These are phyloP conservation scores for Mrakia frigida DNA, from an alignment of 768 basidiomycete genomes.

Conservation along the genomic window DNA sequence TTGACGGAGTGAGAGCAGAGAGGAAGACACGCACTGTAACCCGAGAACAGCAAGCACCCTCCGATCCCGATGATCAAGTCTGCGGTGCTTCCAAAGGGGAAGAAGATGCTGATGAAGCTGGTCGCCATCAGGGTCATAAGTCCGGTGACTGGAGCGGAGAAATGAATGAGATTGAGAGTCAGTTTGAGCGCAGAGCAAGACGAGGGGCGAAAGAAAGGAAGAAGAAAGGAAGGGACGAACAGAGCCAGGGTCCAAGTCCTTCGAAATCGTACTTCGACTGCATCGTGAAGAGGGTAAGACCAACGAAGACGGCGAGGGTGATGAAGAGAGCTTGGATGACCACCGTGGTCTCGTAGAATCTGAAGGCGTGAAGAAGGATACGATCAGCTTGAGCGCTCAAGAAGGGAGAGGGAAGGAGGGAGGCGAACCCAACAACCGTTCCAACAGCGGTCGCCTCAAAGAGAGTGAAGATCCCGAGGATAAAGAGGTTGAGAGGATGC, in stretches of 20 bases:
- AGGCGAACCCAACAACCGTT: conserved; percentile 51
- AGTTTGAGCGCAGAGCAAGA: neutral
- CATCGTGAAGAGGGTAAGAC: conserved; percentile 80
- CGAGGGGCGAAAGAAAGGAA: neutral
- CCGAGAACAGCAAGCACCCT: conserved; percentile 25
- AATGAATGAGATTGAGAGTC: conserved; percentile 43
- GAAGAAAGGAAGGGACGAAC: conserved; percentile 57
- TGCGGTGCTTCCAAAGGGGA: conserved; percentile 76
- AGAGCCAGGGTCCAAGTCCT: conserved; percentile 84
- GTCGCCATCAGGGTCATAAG: conserved; percentile 34
- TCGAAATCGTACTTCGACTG: conserved; percentile 75
- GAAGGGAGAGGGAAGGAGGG: neutral
- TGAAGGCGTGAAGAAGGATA: conserved; percentile 36
- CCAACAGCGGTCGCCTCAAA: conserved; percentile 89
- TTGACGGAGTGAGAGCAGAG: neutral
- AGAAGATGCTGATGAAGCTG: conserved; percentile 65
- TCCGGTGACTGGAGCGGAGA: conserved; percentile 49
- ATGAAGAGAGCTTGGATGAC: conserved; percentile 75
- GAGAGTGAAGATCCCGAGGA: conserved; percentile 80
- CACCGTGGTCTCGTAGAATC: conserved; percentile 47
- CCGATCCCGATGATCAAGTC: conserved; percentile 59
- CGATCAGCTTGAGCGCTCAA: neutral
- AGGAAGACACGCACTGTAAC: conserved; percentile 12
- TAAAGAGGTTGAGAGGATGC: conserved; percentile 58
- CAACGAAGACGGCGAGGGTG: conserved; percentile 61